Evolutionary conservation across 2,329 filamentous ascomycete species (phyloP).

Genomic region (Thielaviopsis musarum): DNA sequence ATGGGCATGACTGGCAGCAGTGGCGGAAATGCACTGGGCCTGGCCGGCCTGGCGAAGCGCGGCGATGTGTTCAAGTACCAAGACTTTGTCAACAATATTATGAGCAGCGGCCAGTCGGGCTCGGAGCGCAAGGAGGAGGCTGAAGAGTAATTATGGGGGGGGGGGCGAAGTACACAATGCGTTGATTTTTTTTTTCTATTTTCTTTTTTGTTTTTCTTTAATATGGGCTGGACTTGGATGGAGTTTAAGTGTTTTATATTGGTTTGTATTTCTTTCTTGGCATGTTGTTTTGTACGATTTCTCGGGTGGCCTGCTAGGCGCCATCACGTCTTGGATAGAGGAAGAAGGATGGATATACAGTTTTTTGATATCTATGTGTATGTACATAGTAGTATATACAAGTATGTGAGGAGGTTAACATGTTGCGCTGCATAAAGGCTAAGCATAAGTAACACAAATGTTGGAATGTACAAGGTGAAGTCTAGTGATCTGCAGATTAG

Average conservation of each 20-base stretch:
- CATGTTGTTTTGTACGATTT: neutral
- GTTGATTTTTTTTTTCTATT: neutral
- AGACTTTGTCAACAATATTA: slow-evolving; percentile 66
- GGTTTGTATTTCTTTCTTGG: neutral
- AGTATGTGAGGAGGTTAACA: too few species aligned
- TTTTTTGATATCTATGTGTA: too few species aligned
- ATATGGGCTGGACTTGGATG: neutral
- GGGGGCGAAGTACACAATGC: neutral
- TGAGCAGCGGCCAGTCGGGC: slow-evolving; percentile 23
- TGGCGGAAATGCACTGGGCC: slow-evolving; percentile 1
- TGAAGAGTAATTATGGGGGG: slow-evolving; percentile 1
- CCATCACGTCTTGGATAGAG: too few species aligned
- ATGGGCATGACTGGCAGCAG: slow-evolving; percentile 22
- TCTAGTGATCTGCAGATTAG: neutral
- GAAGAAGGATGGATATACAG: too few species aligned
- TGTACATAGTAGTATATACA: too few species aligned
- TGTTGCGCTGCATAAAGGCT: too few species aligned
- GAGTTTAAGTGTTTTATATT: neutral
- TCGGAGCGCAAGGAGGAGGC: slow-evolving; percentile 7
- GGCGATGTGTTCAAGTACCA: slow-evolving; percentile 88
- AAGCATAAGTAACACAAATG: too few species aligned
- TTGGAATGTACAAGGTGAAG: neutral
- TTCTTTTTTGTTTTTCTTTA: neutral
- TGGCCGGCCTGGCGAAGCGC: slow-evolving; percentile 34
- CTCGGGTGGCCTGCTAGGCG: too few species aligned